Percentiles rank a stretch among this genome's conserved stretches.
Evolutionary conservation across 208 protist genomes (phyloP).

Genomic region (Acanthamoeba healyi): DNA sequence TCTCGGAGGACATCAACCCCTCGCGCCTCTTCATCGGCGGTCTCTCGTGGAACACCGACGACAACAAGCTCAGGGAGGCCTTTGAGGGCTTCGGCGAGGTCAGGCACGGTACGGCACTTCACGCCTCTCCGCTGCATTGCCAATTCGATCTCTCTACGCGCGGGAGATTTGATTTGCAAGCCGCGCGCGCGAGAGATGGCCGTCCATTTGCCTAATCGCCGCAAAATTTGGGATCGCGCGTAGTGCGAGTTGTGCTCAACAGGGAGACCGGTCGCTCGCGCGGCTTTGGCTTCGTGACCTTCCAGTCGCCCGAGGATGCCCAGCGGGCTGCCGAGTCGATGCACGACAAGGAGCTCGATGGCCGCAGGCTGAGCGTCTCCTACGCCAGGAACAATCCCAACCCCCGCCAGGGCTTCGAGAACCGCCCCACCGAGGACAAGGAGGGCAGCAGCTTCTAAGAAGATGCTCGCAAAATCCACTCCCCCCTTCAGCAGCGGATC

Average conservation of each 20-base stretch:
- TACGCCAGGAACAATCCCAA: neutral
- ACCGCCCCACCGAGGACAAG: neutral
- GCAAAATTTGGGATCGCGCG: neutral
- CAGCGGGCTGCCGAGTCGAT: neutral
- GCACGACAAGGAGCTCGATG: slow-evolving; percentile 57
- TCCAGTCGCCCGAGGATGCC: neutral
- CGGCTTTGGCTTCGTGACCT: slow-evolving; percentile 73
- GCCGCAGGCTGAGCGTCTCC: slow-evolving; percentile 21
- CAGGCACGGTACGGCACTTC: neutral
- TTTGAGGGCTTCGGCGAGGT: neutral
- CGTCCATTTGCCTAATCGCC: neutral
- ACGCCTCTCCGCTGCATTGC: neutral
- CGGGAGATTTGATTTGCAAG: no score
- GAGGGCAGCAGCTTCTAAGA: neutral
- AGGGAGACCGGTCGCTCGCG: slow-evolving; percentile 72
- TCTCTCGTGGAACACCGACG: slow-evolving; percentile 23
- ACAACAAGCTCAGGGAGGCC: slow-evolving; percentile 5
- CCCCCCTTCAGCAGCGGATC: no score
- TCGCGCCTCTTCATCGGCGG: slow-evolving; percentile 31
- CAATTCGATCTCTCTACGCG: no score
- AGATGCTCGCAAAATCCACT: neutral
- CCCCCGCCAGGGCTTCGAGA: neutral
- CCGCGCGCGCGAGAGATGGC: no score
- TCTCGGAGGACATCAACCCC: slow-evolving; percentile 42
- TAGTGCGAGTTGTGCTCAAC: slow-evolving; percentile 62